Evolutionary conservation across 768 basidiomycete genomes (phyloP), one percentile per base, ranked within the genome.

Genomic region (Solioccasus polychromus): DNA sequence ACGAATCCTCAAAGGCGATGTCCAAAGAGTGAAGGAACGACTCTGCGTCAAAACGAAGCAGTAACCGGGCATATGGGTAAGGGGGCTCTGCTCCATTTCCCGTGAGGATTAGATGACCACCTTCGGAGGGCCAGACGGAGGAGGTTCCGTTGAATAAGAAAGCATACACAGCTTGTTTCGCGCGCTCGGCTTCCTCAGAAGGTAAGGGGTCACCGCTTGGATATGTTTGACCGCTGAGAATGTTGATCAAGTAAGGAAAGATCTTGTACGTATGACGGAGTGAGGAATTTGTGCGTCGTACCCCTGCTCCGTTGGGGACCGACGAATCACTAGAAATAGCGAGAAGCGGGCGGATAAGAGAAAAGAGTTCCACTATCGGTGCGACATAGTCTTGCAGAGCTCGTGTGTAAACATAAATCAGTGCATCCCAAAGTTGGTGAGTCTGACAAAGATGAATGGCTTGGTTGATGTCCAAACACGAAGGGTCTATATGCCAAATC

Each of bases 401-500:
- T 36, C 85, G 79, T 9, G 87, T 95, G 64, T 94, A 95, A 29
- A 98, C 84, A 63, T 96, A 94, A 46, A 95, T 85, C 47, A 98
- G 77, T 1, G 95, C 93, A 57, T 98, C 95, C 70, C 92, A 96
- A 5, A 98, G 79, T 22, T 76, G 76, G 59, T 92, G 78, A 46
- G 68, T 75, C 63, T 92, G 86, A 59, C 96, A 99, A 5, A 99
- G 74, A 20, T 66, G 75, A 53, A 97, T 87, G 5, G 87, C 86
- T 68, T 97, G 95, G 59, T 97, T 89, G 67, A 97, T 83, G 60
- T 99, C 96, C 48, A 99, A 69, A 55, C 85, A 90, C 2, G 79
- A 69, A 1, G 95, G 92, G 55, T 96, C 90, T 53, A 97, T 91
- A 61, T 95, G 91, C 92, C 93, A 97, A 44, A 99, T 95, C 45